Base-by-base conservation (phyloP, 805 yeast species). In the Kazachstania taianensis region DNA sequence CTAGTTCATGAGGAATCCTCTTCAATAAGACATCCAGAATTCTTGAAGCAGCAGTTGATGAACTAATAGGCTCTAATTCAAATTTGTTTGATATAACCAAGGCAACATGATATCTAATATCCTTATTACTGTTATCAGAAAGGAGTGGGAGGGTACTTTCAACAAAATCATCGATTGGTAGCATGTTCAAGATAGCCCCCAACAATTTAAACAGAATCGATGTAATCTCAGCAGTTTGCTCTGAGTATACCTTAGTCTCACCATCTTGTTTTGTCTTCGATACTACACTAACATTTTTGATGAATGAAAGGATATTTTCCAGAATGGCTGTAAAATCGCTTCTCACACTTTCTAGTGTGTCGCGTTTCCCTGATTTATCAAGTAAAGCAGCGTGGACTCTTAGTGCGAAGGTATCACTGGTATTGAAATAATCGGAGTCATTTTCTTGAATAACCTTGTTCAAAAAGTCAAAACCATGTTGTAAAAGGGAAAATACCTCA, bases 121-220 rank as follows among this genome's bases (percentile, higher is more conserved):
- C 70, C 36, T 66, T 53, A 9, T 73, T 44, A 10, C 46, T 40
- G 14, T 41, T 46, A 19, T 43, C 46, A 6, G 41, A 40, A 30
- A 59, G 39, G 33, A 76, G 50, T 7, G 66, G 62, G 19, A 69
- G 61, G 17, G 81, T 69, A 2, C 94, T 73, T 13, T 67, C 63
- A 20, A 80, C 78, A 54, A 83, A 87, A 44, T 75, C 71, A 42
- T 69, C 69, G 43, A 86, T 71, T 20, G 97, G 96, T 36, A 89
- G 63, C 42, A 85, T 64, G 39, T 75, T 75, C 40, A 89, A 62
- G 43, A 78, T 62, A 44, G 72, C 73, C 23, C 75, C 72, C 43
- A 89, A 65, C 34, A 83, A 58, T 19, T 65, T 67, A 52, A 75
- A 74, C 36, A 78, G 59, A 23, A 62, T 64, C 29, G 51, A 55